phyloP scores from a whole-genome alignment of 352 stramenopile genomes.

The Phytophthora cactorum region DNA sequence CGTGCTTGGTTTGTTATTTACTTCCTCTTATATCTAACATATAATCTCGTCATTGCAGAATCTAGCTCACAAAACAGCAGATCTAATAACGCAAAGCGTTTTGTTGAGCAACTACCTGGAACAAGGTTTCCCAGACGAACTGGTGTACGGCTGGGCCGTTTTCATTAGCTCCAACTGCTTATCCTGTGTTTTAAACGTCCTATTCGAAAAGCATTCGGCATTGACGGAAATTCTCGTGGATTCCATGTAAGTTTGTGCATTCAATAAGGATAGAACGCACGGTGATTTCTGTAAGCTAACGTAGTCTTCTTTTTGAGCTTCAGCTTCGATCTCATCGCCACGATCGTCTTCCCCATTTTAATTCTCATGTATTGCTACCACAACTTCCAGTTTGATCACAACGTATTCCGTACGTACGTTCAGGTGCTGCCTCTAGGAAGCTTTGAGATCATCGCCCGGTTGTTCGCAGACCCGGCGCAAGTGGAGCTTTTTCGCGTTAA shows the following conservation, averaged over 20 bases:
- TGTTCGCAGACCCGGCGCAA: conserved; percentile 42
- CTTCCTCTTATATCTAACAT: too few relatives aligned
- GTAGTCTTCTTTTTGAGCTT: not conserved
- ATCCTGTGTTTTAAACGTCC: conserved; percentile 29
- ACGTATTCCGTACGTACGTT: conserved; percentile 30
- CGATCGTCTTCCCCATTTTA: conserved; percentile 41
- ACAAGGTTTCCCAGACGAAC: conserved; percentile 27
- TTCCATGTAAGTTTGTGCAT: conserved; percentile 31
- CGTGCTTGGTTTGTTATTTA: not conserved
- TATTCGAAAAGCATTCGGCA: conserved; percentile 31
- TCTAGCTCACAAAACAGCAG: conserved; percentile 38
- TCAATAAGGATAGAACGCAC: too few relatives aligned
- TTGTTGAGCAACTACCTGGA: conserved; percentile 39
- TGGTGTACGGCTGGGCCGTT: conserved; percentile 38
- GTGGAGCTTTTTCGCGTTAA: conserved; percentile 37
- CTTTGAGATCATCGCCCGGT: conserved; percentile 40
- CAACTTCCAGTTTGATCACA: conserved; percentile 43
- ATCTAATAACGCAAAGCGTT: conserved; percentile 35
- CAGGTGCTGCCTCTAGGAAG: conserved; percentile 20
- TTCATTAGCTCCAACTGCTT: conserved; percentile 41
- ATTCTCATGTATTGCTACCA: conserved; percentile 39
- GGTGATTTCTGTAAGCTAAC: not conserved
- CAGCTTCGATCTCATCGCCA: conserved; percentile 47
- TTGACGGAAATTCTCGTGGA: conserved; percentile 45
- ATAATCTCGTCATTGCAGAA: conserved; percentile 28